Conservation (phyloP, 805 yeast genomes). For the Candida ulmi region DNA sequence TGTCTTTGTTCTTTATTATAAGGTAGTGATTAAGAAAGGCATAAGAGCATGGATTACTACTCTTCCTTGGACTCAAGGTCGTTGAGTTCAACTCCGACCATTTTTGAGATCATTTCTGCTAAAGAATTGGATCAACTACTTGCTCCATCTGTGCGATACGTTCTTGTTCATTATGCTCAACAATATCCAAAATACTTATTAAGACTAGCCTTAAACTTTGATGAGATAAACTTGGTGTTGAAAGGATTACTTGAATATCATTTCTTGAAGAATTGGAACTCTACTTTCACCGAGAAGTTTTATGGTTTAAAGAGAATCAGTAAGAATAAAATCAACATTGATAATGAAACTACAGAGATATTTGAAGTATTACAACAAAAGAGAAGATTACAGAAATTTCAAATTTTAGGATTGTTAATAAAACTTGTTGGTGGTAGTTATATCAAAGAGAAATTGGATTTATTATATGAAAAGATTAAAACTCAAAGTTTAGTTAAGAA, state of each 20-base stretch:
- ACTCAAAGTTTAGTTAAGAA: slow-evolving; percentile 53
- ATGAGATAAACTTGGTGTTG: slow-evolving; percentile 61
- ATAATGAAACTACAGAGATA: slow-evolving; percentile 24
- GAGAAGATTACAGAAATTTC: slow-evolving; percentile 47
- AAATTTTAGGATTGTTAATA: slow-evolving; percentile 48
- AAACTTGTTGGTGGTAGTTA: slow-evolving; percentile 66
- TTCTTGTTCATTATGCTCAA: slow-evolving; percentile 76
- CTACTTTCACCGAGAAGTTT: slow-evolving; percentile 86
- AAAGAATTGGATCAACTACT: slow-evolving; percentile 70
- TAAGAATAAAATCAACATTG: slow-evolving; percentile 27
- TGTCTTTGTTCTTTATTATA: too few relatives aligned
- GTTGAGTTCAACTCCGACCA: slow-evolving; percentile 74
- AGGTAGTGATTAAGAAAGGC: too few relatives aligned
- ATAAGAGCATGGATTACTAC: slow-evolving; percentile 66
- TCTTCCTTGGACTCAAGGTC: slow-evolving; percentile 74
- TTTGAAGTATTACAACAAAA: slow-evolving; percentile 38
- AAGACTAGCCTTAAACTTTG: slow-evolving; percentile 59
- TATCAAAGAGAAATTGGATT: slow-evolving; percentile 60
- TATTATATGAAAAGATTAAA: slow-evolving; percentile 53
- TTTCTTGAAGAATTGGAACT: slow-evolving; percentile 68
- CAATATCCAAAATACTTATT: slow-evolving; percentile 68
- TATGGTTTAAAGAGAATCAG: slow-evolving; percentile 73
- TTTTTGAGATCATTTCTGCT: slow-evolving; percentile 83
- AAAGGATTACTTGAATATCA: slow-evolving; percentile 66
- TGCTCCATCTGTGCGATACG: slow-evolving; percentile 77